Base-by-base conservation (phyloP, 306 rosid genomes). In the Biancaea sappan region DNA sequence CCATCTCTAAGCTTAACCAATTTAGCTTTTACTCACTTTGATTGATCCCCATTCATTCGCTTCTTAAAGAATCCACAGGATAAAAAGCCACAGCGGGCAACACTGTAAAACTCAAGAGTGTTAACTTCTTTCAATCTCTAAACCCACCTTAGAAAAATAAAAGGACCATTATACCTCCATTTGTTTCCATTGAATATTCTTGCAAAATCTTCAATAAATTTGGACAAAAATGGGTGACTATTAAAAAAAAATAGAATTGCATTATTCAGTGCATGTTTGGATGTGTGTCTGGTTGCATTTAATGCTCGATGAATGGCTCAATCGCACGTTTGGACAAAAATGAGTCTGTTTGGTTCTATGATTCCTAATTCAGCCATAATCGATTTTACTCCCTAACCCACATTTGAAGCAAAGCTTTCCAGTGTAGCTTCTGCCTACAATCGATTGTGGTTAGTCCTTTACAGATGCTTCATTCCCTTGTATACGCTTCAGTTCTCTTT, bases 121-220 rank as follows among this genome's bases (percentile, higher is more conserved):
- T n/a, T n/a, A 73, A 22, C 51, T 14, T 73, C 51, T 48, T 73
- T 72, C 8, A 81, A 53, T 44, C 83, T 88, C 75, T 57, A 59
- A 26, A 86, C n/a, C 88, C 51, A 94, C 97, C 69, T 92, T 86
- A 0, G 98, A 85, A 59, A 94, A 69, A 94, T 66, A 75, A 89
- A 91, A 2, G 98, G 97, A 63, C 96, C 98, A 74, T 94, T 94
- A 62, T 89, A 79, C 24, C 97, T 97, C 97, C 96, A 89, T 76
- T 43, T 86, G 53, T 79, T 94, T 14, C 97, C 98, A 82, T 91
- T 84, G 74, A 89, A 94, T 61, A 88, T 85, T 26, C 50, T 72
- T 0, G 89, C 84, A 76, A 94, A 91, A 11, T 94, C 96, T 70
- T 80, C 35, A 18, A 89, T 89, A 83, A 91, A 94, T 19, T 70